Percentiles rank a stretch among this genome's conserved stretches.
Conservation (phyloP, 1,139 yeast species). For the Arxiozyma slooffiae region DNA sequence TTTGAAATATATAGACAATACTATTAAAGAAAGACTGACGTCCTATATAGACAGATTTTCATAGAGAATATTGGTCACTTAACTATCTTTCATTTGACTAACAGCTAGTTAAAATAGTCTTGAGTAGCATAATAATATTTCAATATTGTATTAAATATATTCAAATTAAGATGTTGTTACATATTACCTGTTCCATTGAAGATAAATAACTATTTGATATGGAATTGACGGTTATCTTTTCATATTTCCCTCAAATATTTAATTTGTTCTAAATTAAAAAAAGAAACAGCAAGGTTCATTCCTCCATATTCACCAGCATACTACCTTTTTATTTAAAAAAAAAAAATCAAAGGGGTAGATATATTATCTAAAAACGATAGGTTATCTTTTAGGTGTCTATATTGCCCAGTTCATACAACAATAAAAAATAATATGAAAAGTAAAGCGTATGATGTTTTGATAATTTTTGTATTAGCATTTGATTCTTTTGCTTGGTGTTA, state of each 20-base stretch:
- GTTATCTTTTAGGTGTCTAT: conserved; percentile 52
- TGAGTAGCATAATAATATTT: conserved; percentile 64
- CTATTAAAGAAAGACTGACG: conserved; percentile 16
- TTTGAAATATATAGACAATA: conserved; percentile 12
- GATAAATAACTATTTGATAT: conserved; percentile 55
- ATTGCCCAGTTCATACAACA: conserved; percentile 45
- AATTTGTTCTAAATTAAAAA: conserved; percentile 85
- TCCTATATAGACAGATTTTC: conserved; percentile 38
- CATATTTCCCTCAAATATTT: conserved; percentile 71
- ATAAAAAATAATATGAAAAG: conserved; percentile 24
- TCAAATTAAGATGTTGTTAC: conserved; percentile 35
- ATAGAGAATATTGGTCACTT: conserved; percentile 53
- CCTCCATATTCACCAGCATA: conserved; percentile 59
- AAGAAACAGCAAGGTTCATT: conserved; percentile 54
- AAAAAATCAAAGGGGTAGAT: conserved; percentile 40
- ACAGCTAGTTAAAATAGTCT: conserved; percentile 54
- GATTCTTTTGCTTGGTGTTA: too few relatives aligned
- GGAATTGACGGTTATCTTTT: conserved; percentile 41
- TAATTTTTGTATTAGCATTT: background rate
- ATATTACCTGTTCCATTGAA: conserved; percentile 46
- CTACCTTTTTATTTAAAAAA: conserved; percentile 54
- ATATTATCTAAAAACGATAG: conserved; percentile 33
- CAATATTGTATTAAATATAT: conserved; percentile 63
- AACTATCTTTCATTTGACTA: conserved; percentile 60
- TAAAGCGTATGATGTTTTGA: conserved; percentile 25